Conservation (phyloP, 352 stramenopile genomes). For the Phytopythium cucurbitacearum region DNA sequence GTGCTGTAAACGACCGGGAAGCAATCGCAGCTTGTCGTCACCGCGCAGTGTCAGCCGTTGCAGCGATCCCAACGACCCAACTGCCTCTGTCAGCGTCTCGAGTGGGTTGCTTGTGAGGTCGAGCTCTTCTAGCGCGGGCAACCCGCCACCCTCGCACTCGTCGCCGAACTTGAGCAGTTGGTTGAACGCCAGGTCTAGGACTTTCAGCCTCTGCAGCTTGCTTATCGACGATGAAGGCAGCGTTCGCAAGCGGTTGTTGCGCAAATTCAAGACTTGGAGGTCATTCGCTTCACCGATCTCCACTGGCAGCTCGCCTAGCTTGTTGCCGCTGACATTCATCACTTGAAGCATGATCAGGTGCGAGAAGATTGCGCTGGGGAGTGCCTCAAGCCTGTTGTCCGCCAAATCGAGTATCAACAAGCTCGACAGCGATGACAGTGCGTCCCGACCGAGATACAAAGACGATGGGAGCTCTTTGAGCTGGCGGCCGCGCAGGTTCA, state of each 20-base stretch:
- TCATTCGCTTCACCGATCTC: conserved; percentile 54
- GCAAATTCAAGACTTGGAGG: conserved; percentile 37
- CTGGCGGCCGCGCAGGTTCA: conserved; percentile 29
- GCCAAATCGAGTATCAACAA: conserved; percentile 64
- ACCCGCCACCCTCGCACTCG: conserved; percentile 20
- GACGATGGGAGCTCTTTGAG: conserved; percentile 36
- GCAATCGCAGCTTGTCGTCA: conserved; percentile 26
- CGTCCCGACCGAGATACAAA: conserved; percentile 49
- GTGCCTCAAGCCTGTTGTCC: conserved; percentile 36
- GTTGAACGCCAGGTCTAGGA: conserved; percentile 51
- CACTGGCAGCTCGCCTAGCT: conserved; percentile 33
- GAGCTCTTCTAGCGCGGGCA: conserved; percentile 44
- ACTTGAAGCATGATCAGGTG: conserved; percentile 56
- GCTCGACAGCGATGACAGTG: conserved; percentile 46
- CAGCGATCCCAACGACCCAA: conserved; percentile 32
- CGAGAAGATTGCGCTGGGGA: conserved; percentile 46
- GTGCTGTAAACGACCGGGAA: conserved; percentile 41
- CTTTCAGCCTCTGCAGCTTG: conserved; percentile 30
- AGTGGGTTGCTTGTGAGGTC: conserved; percentile 48
- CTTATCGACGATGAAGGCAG: conserved; percentile 17
- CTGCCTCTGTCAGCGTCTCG: conserved; percentile 23
- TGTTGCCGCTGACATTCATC: conserved; percentile 53
- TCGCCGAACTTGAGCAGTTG: conserved; percentile 37
- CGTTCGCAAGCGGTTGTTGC: conserved; percentile 40
- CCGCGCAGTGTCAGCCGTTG: conserved; percentile 33